A percentile compares a stretch with the other conserved stretches of the same genome.
Evolutionary conservation across 768 basidiomycete genomes (phyloP).

Genomic region (Naganishia antarctica): DNA sequence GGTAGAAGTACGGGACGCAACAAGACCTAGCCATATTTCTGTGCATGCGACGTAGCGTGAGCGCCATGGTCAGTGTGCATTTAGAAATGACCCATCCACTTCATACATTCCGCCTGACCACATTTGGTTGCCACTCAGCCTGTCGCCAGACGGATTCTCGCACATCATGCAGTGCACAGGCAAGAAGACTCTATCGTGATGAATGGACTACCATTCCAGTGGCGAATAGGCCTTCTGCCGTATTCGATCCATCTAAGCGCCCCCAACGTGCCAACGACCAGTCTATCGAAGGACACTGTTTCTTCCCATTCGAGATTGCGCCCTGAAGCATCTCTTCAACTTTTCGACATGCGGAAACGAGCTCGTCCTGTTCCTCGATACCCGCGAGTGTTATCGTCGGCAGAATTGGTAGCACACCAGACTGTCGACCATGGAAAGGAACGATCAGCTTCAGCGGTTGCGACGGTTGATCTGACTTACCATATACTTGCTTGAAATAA

Average conservation of each 20-base stretch:
- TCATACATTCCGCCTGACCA: no score
- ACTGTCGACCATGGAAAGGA: background rate
- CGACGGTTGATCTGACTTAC: no score
- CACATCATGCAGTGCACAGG: no score
- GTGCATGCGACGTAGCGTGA: no score
- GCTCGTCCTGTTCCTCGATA: background rate
- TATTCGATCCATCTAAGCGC: background rate
- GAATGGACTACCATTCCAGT: constrained; percentile 3
- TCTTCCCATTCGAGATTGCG: background rate
- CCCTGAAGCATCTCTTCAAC: constrained; percentile 12
- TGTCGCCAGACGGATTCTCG: no score
- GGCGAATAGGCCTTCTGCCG: background rate
- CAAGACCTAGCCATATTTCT: no score
- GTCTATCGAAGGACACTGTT: background rate
- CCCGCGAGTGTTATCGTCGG: background rate
- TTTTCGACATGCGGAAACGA: constrained; percentile 3
- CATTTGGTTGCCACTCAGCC: no score
- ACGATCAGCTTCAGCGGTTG: background rate
- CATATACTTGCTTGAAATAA: constrained; percentile 18
- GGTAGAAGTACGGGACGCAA: no score
- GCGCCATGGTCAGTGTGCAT: no score
- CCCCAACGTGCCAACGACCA: constrained; percentile 5
- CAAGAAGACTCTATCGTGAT: no score
- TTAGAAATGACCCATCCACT: no score
- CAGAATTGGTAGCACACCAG: background rate